Base-by-base conservation (phyloP, 2,329 filamentous ascomycete genomes). In the Neurospora sp. region DNA sequence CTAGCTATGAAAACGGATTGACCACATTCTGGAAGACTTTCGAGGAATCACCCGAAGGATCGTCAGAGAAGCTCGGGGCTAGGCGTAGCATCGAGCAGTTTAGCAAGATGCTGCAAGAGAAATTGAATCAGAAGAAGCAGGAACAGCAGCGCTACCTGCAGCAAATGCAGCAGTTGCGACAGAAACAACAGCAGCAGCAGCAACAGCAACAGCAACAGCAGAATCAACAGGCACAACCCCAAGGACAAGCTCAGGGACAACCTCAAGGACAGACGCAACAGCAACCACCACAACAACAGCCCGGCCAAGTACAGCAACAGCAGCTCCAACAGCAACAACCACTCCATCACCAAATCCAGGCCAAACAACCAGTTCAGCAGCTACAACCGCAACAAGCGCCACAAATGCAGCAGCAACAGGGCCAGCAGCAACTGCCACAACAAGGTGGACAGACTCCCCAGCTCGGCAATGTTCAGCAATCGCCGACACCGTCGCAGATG, bases 21-120 rank as follows among this genome's bases (percentile, higher is more conserved):
- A 80, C 82, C 10, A 76, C 79, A 1, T 79, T 90, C 0, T 90
- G 86, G 84, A 81, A 79, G 28, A 81, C 86, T 52, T 83, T 86
- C 66, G 83, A 85, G 70, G 83, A 81, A 23, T 78, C 81, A 0
- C 77, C 83, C 0, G 80, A 82, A 1, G 84, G 85, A 28, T 86
- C 85, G 3, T 74, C 75, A 0, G 82, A 85, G 28, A 83, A 89
- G 66, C 77, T 81, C 33, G 79, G 81, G 0, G 87, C 88, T 0
- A 84, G 83, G 72, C 82, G 83, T 52, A 90, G 89, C 78, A 85
- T 90, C 28, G 77, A 80, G 7, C 87, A 90, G 9, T 90, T 90
- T 75, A 87, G 87, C 0, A 82, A 82, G 62, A 88, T 87, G 78
- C 81, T 90, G 2, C 78, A 82, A 3, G 78, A 77, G 0, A 89